phyloP scores from a whole-genome alignment of 495 filamentous ascomycete genomes.

The Penicillium macrosclerotiorum region DNA sequence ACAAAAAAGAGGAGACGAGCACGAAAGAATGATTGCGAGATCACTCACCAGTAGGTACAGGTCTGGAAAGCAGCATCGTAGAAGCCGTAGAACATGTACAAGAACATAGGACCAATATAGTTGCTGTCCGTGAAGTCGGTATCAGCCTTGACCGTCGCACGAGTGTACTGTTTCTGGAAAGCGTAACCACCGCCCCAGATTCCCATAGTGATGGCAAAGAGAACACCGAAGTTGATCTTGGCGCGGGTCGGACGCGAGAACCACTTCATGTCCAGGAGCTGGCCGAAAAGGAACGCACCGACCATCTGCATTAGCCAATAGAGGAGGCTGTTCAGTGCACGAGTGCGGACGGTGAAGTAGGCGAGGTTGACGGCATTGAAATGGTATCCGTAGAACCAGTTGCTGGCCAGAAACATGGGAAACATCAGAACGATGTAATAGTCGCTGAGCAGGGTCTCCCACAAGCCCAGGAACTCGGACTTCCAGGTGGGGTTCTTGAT shows the following conservation, averaged over 20 bases:
- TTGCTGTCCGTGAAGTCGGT: constrained; percentile 65
- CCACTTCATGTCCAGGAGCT: constrained; percentile 63
- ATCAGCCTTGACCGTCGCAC: constrained; percentile 44
- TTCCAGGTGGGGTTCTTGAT: constrained; percentile 85
- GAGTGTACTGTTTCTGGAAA: constrained; percentile 65
- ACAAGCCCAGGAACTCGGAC: constrained; percentile 75
- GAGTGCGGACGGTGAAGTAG: constrained; percentile 78
- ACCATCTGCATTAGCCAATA: constrained; percentile 91
- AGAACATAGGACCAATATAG: constrained; percentile 80
- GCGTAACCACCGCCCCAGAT: constrained; percentile 89
- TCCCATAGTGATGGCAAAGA: constrained; percentile 73
- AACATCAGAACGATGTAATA: constrained; percentile 83
- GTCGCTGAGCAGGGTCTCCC: constrained; percentile 66
- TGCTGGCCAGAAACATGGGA: constrained; percentile 70
- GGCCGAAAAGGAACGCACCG: constrained; percentile 76
- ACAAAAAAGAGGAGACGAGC: too few relatives aligned
- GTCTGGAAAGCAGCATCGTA: constrained; percentile 88
- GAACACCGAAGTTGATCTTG: constrained; percentile 61
- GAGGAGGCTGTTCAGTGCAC: constrained; percentile 77
- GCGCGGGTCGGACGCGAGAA: constrained; percentile 72
- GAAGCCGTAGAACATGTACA: constrained; percentile 93
- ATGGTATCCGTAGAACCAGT: constrained; percentile 53
- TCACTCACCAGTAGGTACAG: constrained; percentile 81
- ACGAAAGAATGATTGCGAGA: too few relatives aligned
- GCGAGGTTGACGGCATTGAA: constrained; percentile 56